phyloP scores from a whole-genome alignment of 768 basidiomycete species.

The Pleurotus pulmonarius region DNA sequence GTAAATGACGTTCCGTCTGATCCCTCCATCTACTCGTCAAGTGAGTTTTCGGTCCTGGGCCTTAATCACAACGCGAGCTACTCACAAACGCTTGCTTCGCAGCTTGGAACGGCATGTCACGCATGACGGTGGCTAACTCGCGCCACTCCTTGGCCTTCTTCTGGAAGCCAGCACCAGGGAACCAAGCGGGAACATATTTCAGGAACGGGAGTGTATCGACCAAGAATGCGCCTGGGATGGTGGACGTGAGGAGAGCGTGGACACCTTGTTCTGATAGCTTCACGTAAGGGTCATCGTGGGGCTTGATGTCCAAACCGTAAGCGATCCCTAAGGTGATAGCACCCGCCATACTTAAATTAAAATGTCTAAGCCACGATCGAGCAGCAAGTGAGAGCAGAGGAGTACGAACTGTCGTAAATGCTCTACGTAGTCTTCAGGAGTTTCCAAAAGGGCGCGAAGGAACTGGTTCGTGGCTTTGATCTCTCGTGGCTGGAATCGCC shows the following conservation, averaged over 20 bases:
- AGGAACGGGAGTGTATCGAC: slow-evolving; percentile 30
- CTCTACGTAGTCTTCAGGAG: slow-evolving; percentile 12
- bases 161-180: slow-evolving; percentile 60
- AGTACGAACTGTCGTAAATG: slow-evolving; percentile 17
- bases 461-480: slow-evolving; percentile 13
- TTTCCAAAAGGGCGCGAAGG: slow-evolving; percentile 14
- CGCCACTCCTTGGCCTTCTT: slow-evolving; percentile 45
- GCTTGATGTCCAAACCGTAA: slow-evolving; percentile 5
- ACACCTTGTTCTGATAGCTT: slow-evolving; percentile 27
- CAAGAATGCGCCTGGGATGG: slow-evolving; percentile 28
- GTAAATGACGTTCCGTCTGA: slow-evolving; percentile 17
- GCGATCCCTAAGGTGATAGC: slow-evolving; percentile 1
- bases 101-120: slow-evolving; percentile 30
- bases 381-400: background rate
- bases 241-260: slow-evolving; percentile 23
- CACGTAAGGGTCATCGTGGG: slow-evolving; percentile 11
- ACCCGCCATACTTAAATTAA: background rate
- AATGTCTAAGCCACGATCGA: background rate
- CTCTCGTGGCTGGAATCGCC: slow-evolving; percentile 14
- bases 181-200: slow-evolving; percentile 50
- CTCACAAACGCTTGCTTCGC: slow-evolving; percentile 23
- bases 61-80: background rate
- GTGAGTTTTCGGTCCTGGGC: background rate
- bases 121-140: slow-evolving; percentile 29
- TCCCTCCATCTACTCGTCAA: slow-evolving; percentile 15